phyloP scores from a whole-genome alignment of 2,329 filamentous ascomycete genomes.

The Penicillium palitans region DNA sequence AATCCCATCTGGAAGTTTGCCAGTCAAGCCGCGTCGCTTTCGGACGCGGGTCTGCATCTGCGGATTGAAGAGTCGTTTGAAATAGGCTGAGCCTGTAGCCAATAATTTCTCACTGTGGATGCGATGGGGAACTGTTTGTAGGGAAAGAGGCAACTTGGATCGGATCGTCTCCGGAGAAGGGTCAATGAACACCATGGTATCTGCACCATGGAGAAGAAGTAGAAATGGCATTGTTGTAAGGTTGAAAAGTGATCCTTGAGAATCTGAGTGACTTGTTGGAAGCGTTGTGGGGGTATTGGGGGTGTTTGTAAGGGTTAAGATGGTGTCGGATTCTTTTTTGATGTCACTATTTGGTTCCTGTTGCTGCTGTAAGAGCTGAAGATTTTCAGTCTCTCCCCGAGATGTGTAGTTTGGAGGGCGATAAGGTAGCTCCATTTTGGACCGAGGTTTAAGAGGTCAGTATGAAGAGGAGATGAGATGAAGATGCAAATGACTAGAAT shows the following conservation, averaged over 20 bases:
- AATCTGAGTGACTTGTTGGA: not conserved
- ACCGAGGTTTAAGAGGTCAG: not conserved
- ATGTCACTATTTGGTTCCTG: not conserved
- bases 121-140: conserved; percentile 31
- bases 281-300: too few relatives aligned
- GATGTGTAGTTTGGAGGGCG: not conserved
- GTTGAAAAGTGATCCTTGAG: not conserved
- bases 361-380: not conserved
- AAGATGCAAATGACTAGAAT: not conserved
- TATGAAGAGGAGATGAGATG: not conserved
- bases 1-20: conserved; percentile 44
- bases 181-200: conserved; percentile 43
- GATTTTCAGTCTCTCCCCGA: not conserved
- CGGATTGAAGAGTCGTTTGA: conserved; percentile 33
- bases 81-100: conserved; percentile 31
- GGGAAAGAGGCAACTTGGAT: conserved; percentile 15
- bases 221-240: conserved; percentile 17
- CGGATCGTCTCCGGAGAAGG: conserved; percentile 24
- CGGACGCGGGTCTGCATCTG: conserved; percentile 29
- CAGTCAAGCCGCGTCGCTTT: conserved; percentile 32
- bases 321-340: not conserved
- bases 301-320: not conserved
- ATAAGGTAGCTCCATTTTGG: not conserved
- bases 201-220: conserved; percentile 30
- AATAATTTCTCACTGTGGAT: conserved; percentile 37